Conservation (phyloP, 331 rosid genomes). For the Pyrus hybrid region DNA sequence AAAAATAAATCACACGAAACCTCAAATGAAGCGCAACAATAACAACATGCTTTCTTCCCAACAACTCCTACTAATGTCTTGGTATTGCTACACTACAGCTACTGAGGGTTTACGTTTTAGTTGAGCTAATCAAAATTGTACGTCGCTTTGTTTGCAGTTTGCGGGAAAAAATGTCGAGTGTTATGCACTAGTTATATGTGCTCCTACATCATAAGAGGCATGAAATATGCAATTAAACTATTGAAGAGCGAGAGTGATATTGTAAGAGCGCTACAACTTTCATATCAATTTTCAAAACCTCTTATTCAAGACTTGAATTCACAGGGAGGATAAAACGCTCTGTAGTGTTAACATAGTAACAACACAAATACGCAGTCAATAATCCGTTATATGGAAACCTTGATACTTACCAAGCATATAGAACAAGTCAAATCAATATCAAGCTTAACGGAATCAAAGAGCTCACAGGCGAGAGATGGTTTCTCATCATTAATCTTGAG, state of each 20-base stretch:
- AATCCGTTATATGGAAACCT: background rate
- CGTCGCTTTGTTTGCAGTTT: background rate
- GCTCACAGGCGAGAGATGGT: slow-evolving; percentile 73
- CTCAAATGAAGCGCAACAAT: background rate
- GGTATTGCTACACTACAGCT: background rate
- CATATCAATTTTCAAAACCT: background rate
- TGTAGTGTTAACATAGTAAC: background rate
- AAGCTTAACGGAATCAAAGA: slow-evolving; percentile 56
- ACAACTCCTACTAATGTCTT: background rate
- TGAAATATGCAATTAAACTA: background rate
- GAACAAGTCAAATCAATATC: slow-evolving; percentile 82
- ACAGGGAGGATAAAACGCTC: background rate
- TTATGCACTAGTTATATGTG: background rate
- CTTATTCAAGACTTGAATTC: background rate
- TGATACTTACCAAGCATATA: slow-evolving; percentile 71
- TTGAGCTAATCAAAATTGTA: background rate
- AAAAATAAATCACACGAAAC: slow-evolving; percentile 4
- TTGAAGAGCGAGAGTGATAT: background rate
- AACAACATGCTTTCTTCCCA: background rate
- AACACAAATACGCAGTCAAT: background rate
- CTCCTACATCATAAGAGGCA: background rate
- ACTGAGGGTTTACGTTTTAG: background rate
- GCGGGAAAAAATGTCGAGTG: background rate
- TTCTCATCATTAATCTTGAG: slow-evolving; percentile 50
- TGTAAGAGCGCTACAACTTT: background rate